phyloP scores from a whole-genome alignment of 495 filamentous ascomycete genomes.

The Jackrogersella multiformis region DNA sequence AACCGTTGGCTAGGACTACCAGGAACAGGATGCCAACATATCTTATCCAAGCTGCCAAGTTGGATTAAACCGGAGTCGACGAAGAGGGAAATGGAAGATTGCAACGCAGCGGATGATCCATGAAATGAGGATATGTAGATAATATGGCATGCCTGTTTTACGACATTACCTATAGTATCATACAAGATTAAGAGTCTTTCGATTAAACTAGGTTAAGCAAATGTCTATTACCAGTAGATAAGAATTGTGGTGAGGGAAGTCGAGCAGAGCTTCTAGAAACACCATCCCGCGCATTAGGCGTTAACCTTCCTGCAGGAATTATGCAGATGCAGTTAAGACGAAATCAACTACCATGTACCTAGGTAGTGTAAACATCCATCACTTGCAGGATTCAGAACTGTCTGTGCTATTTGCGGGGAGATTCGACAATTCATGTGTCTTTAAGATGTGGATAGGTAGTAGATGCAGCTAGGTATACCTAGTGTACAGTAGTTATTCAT shows the following conservation, averaged over 20 bases:
- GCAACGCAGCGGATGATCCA: conserved; percentile 24
- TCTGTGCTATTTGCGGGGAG: conserved; percentile 33
- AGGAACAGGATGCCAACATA: conserved; percentile 26
- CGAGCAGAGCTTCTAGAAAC: conserved; percentile 29
- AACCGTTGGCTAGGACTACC: conserved; percentile 22
- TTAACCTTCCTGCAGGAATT: conserved; percentile 19
- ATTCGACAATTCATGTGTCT: conserved; percentile 15
- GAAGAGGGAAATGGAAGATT: conserved; percentile 38
- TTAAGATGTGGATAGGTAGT: background rate
- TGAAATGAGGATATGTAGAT: conserved; percentile 22
- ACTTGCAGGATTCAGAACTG: conserved; percentile 33
- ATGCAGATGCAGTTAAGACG: conserved; percentile 14
- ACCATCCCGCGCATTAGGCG: conserved; percentile 17
- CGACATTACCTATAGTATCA: no score
- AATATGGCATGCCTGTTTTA: no score
- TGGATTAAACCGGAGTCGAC: conserved; percentile 17
- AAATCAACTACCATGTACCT: background rate
- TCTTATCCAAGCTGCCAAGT: conserved; percentile 7
- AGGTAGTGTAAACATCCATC: conserved; percentile 12
- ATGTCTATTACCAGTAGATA: no score
- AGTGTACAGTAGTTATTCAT: no score
- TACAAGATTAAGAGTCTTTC: no score
- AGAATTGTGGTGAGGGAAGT: no score
- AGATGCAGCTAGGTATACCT: background rate
- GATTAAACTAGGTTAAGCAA: no score